Evolutionary conservation across 2,329 filamentous ascomycete genomes (phyloP), one percentile per base, ranked within the genome.

Genomic region (Falciphora oryzae): DNA sequence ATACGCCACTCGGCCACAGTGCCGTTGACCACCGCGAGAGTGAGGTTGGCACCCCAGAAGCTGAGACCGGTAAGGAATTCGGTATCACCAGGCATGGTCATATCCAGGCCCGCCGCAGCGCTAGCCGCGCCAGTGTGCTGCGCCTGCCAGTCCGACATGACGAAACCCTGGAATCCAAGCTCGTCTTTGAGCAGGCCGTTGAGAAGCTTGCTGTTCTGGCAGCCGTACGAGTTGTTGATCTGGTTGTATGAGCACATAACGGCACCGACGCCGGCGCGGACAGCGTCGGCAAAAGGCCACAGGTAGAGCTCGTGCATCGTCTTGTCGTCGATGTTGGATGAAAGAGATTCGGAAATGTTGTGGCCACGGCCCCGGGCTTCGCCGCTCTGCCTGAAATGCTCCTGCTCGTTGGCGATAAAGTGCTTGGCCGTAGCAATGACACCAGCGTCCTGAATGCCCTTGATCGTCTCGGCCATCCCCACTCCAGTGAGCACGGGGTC

Each of bases 21-120:
- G 50, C 93, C 93, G 73, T 98, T 97, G 70, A 96, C 77, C 7
- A 97, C 88, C 1, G 91, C 91, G 61, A 96, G 80, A 2, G 94
- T 97, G 70, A 98, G 76, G 76, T 98, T 98, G 32, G 88, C 79
- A 13, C 94, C 94, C 90, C 91, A 97, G 80, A 82, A 96, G 25
- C 88, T 89, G 62, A 77, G 75, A 8, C 90, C 90, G 4, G 84
- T 86, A 75, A 90, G 86, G 78, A 97, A 96, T 27, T 78, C 68
- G 1, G 90, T 90, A 73, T 97, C 94, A 64, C 92, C 91, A 1
- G 90, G 90, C 92, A 95, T 95, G n/a, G 84, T 83, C 90, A 95
- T 93, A 74, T 96, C 92, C 29, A 95, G 79, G 56, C 91, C 92
- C 28, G 90, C 89, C 53, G 86, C 79, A 3, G 90, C 88, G 50